Percentiles rank a stretch among this genome's conserved stretches.
Evolutionary conservation across 83 land plant genomes (phyloP).

Genomic region (Picea abies): DNA sequence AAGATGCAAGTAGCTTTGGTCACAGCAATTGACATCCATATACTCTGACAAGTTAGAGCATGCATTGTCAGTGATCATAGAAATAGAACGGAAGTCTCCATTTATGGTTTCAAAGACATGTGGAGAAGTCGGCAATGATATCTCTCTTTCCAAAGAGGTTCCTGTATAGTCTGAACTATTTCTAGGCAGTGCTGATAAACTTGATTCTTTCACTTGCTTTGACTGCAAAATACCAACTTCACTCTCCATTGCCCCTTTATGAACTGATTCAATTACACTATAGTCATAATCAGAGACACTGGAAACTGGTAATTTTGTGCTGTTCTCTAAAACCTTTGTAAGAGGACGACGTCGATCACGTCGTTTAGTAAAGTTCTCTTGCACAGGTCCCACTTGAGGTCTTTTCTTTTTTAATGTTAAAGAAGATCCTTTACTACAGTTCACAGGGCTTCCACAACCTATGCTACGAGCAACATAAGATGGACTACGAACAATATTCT

Average conservation of each 20-base stretch:
- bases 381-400: slow-evolving; percentile 31
- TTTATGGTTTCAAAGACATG: slow-evolving; percentile 11
- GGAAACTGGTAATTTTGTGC: slow-evolving; percentile 44
- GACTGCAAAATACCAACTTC: slow-evolving; percentile 32
- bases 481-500: slow-evolving; percentile 27
- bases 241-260: slow-evolving; percentile 20
- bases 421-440: slow-evolving; percentile 23
- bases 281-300: slow-evolving; percentile 26
- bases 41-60: slow-evolving; percentile 27
- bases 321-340: slow-evolving; percentile 52
- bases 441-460: slow-evolving; percentile 22
- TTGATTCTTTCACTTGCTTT: slow-evolving; percentile 25
- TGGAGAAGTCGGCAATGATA: slow-evolving; percentile 22
- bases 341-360: slow-evolving; percentile 52
- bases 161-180: slow-evolving; percentile 30
- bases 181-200: slow-evolving; percentile 17
- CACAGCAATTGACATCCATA: slow-evolving; percentile 27
- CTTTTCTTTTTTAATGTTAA: slow-evolving; percentile 39
- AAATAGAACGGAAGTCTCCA: slow-evolving; percentile 10
- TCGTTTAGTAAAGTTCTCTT: slow-evolving; percentile 46
- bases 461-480: slow-evolving; percentile 21
- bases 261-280: slow-evolving; percentile 16
- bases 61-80: slow-evolving; percentile 29
- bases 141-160: slow-evolving; percentile 34
- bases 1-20: slow-evolving; percentile 41